Percentiles rank a stretch among this genome's conserved stretches.
Evolutionary conservation across 1,139 yeast genomes (phyloP).

Genomic region (Pneumocystis canis): DNA sequence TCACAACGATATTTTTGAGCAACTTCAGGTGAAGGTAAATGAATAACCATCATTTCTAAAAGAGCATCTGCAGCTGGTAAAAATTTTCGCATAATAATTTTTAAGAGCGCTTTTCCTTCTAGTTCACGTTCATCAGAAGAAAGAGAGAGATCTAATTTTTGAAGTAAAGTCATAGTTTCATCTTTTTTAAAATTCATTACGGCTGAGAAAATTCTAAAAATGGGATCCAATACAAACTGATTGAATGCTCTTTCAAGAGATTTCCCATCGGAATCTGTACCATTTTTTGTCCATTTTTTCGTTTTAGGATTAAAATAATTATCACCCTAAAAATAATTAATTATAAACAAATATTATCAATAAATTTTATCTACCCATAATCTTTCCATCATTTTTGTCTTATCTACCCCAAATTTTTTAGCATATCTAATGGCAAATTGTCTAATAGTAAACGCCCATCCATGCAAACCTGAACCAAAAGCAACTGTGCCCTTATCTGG

Average conservation of each 20-base stretch:
- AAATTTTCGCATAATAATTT: constrained; percentile 99
- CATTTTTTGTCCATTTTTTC: constrained; percentile 98
- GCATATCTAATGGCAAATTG: constrained; percentile 97
- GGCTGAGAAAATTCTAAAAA: constrained; percentile 90
- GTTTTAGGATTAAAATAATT: constrained; percentile 99
- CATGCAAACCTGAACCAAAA: constrained; percentile 99
- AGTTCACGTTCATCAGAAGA: constrained; percentile 92
- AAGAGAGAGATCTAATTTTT: constrained; percentile 80
- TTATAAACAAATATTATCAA: background rate
- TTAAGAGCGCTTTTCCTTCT: constrained; percentile 96
- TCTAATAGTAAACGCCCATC: constrained; percentile 99
- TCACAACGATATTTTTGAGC: constrained; percentile 99
- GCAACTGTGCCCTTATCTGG: constrained; percentile 99
- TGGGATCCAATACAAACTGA: constrained; percentile 98
- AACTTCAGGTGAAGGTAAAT: constrained; percentile 98
- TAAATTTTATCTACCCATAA: constrained; percentile 42
- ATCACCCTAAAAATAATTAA: constrained; percentile 43
- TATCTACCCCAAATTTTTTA: constrained; percentile 99
- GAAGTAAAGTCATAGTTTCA: constrained; percentile 76
- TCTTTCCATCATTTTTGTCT: constrained; percentile 94
- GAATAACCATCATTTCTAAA: constrained; percentile 95
- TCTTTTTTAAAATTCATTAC: constrained; percentile 97
- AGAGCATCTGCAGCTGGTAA: constrained; percentile 99
- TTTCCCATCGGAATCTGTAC: constrained; percentile 90
- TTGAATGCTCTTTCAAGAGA: constrained; percentile 97